Conservation (phyloP, 495 filamentous ascomycete species). For the Aspergillus conjunctus region DNA sequence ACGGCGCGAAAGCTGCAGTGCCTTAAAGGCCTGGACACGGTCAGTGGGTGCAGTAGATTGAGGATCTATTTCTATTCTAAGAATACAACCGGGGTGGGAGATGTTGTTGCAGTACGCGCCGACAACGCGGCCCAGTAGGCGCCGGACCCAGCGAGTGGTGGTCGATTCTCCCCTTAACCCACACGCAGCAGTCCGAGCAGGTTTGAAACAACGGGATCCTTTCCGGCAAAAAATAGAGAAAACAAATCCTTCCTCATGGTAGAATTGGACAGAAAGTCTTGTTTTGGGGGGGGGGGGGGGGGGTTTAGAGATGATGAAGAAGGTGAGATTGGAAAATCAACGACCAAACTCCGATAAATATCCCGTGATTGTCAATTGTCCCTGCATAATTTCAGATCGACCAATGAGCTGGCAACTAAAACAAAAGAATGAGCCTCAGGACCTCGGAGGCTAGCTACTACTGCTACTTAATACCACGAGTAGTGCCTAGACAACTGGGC, state of each 20-base stretch:
- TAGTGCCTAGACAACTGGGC: no score
- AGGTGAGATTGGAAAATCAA: not conserved
- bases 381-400: not conserved
- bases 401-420: not conserved
- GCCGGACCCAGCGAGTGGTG: constrained; percentile 30
- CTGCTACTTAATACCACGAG: no score
- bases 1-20: constrained; percentile 11
- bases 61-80: constrained; percentile 23
- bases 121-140: constrained; percentile 25
- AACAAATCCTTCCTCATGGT: constrained; percentile 5
- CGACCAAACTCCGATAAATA: not conserved
- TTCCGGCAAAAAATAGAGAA: not conserved
- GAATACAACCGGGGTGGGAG: constrained; percentile 20
- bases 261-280: constrained; percentile 13
- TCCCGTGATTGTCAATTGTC: not conserved
- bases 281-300: no score
- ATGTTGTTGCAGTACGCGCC: constrained; percentile 36
- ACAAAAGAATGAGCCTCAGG: not conserved
- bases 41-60: constrained; percentile 19
- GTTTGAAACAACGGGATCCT: constrained; percentile 22
- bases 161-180: constrained; percentile 15
- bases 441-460: no score
- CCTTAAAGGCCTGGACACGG: not conserved
- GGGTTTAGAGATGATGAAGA: not conserved
- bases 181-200: constrained; percentile 20